phyloP scores from a whole-genome alignment of 1,284 basidiomycete genomes.

The Boletus smithii region DNA sequence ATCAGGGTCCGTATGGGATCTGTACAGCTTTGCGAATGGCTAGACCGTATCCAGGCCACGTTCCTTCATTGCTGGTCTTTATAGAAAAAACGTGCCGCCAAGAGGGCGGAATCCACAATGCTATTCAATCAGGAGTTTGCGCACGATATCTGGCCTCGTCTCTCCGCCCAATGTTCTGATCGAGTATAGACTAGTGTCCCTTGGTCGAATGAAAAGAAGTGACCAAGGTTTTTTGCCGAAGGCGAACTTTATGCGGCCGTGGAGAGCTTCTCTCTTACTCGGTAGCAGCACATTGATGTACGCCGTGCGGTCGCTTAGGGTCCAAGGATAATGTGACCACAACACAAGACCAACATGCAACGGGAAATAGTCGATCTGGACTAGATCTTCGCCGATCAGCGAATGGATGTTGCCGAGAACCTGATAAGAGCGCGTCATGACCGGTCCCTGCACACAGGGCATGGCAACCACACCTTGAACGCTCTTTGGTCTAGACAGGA shows the following conservation, averaged over 20 bases:
- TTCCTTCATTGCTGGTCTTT: neutral
- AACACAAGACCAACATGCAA: neutral
- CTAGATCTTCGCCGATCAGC: neutral
- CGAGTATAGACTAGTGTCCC: neutral
- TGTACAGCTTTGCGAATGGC: neutral
- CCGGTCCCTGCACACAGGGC: neutral
- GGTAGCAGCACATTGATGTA: neutral
- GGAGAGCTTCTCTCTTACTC: neutral
- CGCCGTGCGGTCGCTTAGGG: neutral
- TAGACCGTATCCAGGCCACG: neutral
- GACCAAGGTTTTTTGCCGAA: neutral
- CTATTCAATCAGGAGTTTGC: neutral
- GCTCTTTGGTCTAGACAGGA: neutral
- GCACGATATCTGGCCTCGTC: neutral
- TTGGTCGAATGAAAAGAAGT: neutral
- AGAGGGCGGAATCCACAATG: too few species aligned
- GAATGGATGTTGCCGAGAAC: neutral
- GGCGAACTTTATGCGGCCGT: conserved; percentile 8
- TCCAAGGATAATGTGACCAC: neutral
- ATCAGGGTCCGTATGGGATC: conserved; percentile 56
- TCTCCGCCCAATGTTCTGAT: too few species aligned
- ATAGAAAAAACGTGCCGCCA: neutral
- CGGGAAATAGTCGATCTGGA: neutral
- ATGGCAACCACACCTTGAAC: neutral
- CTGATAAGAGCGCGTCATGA: neutral